Evolutionary conservation across 768 basidiomycete species (phyloP).

Genomic region (Boletus coccyginus): DNA sequence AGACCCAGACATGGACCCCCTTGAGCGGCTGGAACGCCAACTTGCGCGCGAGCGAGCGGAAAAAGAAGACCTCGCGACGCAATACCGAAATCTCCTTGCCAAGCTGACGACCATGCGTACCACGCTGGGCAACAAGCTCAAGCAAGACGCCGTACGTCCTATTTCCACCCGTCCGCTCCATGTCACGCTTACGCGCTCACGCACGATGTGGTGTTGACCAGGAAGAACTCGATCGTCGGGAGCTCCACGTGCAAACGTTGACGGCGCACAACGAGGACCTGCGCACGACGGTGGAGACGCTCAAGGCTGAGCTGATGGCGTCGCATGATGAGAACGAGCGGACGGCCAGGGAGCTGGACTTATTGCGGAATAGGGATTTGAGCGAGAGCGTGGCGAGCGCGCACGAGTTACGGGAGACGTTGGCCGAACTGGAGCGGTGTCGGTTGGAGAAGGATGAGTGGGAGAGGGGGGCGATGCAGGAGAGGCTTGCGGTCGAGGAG

Average conservation of each 20-base stretch:
- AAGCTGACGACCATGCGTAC: constrained; percentile 93
- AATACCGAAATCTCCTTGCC: constrained; percentile 82
- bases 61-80: constrained; percentile 80
- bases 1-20: constrained; percentile 44
- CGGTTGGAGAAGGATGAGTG: constrained; percentile 79
- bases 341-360: constrained; percentile 65
- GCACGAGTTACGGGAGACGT: constrained; percentile 74
- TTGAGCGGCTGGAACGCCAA: constrained; percentile 66
- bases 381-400: constrained; percentile 73
- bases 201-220: constrained; percentile 34
- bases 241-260: constrained; percentile 77
- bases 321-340: constrained; percentile 76
- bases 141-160: constrained; percentile 87
- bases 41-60: constrained; percentile 76
- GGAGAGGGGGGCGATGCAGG: constrained; percentile 59
- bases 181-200: neutral
- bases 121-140: constrained; percentile 89
- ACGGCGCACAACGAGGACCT: constrained; percentile 78
- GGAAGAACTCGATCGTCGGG: constrained; percentile 97
- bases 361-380: constrained; percentile 59
- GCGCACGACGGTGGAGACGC: constrained; percentile 64
- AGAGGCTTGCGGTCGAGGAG: constrained; percentile 72
- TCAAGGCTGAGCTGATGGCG: constrained; percentile 74
- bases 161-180: neutral
- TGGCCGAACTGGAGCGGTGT: constrained; percentile 85